Evolutionary conservation across 805 yeast genomes (phyloP), one percentile per base, ranked within the genome.

Genomic region (Teunomyces pallodes): DNA sequence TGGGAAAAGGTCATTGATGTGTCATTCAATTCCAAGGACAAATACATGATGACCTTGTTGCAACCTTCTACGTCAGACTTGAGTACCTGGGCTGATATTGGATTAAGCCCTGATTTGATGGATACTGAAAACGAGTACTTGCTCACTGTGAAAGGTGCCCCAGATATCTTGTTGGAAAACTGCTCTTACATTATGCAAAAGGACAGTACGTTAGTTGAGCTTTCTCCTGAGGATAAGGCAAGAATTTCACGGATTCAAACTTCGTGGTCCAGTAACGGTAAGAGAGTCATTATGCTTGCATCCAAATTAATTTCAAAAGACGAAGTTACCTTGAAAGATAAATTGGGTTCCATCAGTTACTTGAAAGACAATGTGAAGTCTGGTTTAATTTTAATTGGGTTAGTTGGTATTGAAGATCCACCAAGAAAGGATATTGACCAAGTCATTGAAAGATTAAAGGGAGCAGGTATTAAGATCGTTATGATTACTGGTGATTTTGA

Each of bases 401-500:
- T 75, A 46, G 56, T 72, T 16, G 78, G 75, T 10, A 71, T 75
- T 31, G 65, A 66, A 39, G 80, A 75, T 56, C 79, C 79, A 4
- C 75, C 75, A 45, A 65, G 74, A 49, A 64, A 65, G 43, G 67
- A 61, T 24, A 64, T 72, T 31, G 62, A 54, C 30, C 59, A 58
- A 12, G 74, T 72, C 13, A 56, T 74, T 28, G 36, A 47, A 5
- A 60, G 56, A 5, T 60, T 74, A 31, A 65, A 67, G 46, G 57
- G 49, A 16, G 78, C 79, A 7, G 76, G 78, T 10, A 66, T 75
- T 46, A 71, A 64, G 42, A 59, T 69, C 12, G 65, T 66, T 5
- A 74, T 75, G 77, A 70, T 74, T 17, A 75, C 79, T n/a, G 83
- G 84, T 49, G 84, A 80, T 58, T 77, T 72, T 51, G 79, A 75